These are phyloP conservation scores for Staphylotrichum tortipilum DNA, from an alignment of 495 filamentous ascomycete genomes.

Conservation along the genomic window DNA sequence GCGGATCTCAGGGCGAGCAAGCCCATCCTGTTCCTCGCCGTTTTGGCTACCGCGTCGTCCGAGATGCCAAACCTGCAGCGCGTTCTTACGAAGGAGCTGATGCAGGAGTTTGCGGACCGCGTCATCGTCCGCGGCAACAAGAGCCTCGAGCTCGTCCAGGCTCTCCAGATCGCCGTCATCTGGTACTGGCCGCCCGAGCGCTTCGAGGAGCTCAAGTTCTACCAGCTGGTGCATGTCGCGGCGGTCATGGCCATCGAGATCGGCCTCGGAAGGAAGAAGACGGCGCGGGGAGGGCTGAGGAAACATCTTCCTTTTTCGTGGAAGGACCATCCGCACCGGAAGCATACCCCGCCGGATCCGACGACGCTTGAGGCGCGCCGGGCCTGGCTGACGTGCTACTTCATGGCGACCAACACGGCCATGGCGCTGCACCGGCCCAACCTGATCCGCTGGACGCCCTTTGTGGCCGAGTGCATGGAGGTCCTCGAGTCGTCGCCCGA, in stretches of 20 bases:
- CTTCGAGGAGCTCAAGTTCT: constrained; percentile 84
- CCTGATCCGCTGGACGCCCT: constrained; percentile 69
- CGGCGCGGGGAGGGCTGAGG: constrained; percentile 27
- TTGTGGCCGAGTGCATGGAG: constrained; percentile 77
- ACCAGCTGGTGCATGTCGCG: constrained; percentile 77
- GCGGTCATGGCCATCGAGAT: constrained; percentile 82
- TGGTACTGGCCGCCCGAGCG: constrained; percentile 83
- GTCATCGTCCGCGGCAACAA: constrained; percentile 73
- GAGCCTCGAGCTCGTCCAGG: constrained; percentile 77
- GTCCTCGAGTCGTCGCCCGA: constrained; percentile 64
- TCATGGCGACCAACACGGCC: constrained; percentile 59
- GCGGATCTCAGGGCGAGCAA: constrained; percentile 59
- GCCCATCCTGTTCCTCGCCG: constrained; percentile 73
- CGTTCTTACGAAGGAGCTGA: constrained; percentile 58
- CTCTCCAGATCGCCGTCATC: constrained; percentile 58
- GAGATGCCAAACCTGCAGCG: constrained; percentile 52
- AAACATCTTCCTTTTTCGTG: constrained; percentile 33
- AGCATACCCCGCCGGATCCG: constrained; percentile 45
- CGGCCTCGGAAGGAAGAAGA: constrained; percentile 56
- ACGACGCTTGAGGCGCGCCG: constrained; percentile 65
- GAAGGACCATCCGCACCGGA: constrained; percentile 42
- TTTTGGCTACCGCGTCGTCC: constrained; percentile 60
- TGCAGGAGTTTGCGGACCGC: constrained; percentile 62
- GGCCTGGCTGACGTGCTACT: constrained; percentile 78
- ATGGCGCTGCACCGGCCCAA: constrained; percentile 77